Conservation (phyloP, 345 rosid species). For the Salix exigua region DNA sequence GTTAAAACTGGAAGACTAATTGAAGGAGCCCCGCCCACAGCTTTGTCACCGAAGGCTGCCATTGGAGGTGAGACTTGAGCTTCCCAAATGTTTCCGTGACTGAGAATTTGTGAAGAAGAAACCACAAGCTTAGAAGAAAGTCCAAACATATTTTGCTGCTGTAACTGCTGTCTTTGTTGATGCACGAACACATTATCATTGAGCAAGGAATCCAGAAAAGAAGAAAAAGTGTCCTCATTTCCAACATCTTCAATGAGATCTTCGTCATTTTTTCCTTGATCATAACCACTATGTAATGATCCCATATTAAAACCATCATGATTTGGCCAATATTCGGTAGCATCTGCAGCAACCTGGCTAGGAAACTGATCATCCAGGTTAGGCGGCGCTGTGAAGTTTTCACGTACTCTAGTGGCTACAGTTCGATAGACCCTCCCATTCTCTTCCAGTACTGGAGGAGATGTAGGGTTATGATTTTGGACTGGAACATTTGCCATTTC, state of each 20-base stretch:
- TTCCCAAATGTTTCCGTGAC: conserved; percentile 16
- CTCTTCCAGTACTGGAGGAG: not conserved
- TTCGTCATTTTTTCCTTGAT: conserved; percentile 8
- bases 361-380: not conserved
- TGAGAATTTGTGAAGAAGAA: conserved; percentile 1
- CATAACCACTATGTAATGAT: conserved; percentile 10
- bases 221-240: conserved; percentile 59
- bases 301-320: conserved; percentile 10
- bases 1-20: not conserved
- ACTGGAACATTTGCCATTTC: not conserved
- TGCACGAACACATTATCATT: conserved; percentile 39
- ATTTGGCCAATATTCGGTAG: not conserved
- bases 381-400: not conserved
- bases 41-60: conserved; percentile 16
- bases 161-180: conserved; percentile 19
- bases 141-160: not conserved
- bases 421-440: not conserved
- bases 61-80: conserved; percentile 17
- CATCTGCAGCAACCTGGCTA: not conserved
- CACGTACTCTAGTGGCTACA: conserved; percentile 9
- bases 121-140: not conserved
- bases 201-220: conserved; percentile 61
- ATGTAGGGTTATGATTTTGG: conserved; percentile 1
- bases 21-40: conserved; percentile 7
- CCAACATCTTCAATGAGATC: conserved; percentile 18